phyloP scores from a whole-genome alignment of 176 grass and related monocot genomes.

The Thinopyrum elongatum region DNA sequence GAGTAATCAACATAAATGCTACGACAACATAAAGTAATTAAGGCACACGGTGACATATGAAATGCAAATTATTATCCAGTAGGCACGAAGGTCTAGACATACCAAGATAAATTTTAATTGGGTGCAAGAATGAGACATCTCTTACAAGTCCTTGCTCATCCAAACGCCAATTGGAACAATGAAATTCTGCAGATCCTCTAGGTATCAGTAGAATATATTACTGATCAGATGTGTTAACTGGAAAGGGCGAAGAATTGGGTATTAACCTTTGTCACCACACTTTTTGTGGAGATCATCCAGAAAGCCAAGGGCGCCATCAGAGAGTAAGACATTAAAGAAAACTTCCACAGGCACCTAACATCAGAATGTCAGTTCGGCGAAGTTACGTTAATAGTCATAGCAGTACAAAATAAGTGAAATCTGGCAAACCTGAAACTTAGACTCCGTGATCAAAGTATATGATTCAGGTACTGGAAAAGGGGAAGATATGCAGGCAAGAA shows the following conservation, averaged over 20 bases:
- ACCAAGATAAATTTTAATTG: conserved; percentile 97
- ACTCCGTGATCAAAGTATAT: conserved; percentile 66
- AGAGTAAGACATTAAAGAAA: conserved; percentile 69
- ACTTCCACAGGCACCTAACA: conserved; percentile 72
- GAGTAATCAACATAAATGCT: conserved; percentile 42
- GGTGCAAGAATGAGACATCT: conserved; percentile 91
- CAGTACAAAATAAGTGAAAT: conserved; percentile 28
- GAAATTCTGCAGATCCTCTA: conserved; percentile 67
- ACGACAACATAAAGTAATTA: conserved; percentile 28
- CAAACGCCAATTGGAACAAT: conserved; percentile 65
- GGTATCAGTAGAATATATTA: conserved; percentile 24
- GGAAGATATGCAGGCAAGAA: conserved; percentile 4
- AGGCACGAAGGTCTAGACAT: conserved; percentile 31
- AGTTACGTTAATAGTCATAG: conserved; percentile 19
- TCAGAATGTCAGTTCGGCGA: conserved; percentile 22
- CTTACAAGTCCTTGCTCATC: conserved; percentile 64
- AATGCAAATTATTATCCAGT: conserved; percentile 5
- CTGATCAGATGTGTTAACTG: background rate
- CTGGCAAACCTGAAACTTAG: conserved; percentile 68
- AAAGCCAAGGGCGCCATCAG: conserved; percentile 72
- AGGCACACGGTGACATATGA: background rate
- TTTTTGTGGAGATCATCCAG: conserved; percentile 80
- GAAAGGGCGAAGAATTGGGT: background rate
- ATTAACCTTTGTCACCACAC: conserved; percentile 84
- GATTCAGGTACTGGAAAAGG: conserved; percentile 68